phyloP scores from a whole-genome alignment of 2,329 filamentous ascomycete species.

The Dothistroma septosporum region DNA sequence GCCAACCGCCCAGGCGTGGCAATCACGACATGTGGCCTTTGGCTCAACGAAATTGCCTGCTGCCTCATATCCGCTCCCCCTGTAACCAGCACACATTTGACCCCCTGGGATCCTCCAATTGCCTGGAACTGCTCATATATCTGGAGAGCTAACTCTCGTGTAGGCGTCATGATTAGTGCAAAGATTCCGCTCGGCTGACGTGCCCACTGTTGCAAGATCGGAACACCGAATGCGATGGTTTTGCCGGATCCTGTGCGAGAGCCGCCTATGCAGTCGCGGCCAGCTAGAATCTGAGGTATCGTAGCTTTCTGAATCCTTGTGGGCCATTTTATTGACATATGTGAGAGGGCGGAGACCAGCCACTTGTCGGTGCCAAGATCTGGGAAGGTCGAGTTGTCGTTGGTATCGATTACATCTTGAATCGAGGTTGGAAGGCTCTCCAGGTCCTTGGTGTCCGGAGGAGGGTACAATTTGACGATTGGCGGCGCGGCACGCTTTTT shows the following conservation, averaged over 20 bases:
- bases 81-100: conserved; percentile 86
- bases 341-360: conserved; percentile 74
- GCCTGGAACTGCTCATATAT: conserved; percentile 96
- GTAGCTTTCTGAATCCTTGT: conserved; percentile 90
- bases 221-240: conserved; percentile 91
- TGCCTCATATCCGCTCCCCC: conserved; percentile 88
- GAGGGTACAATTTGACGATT: not conserved
- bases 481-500: not conserved
- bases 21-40: conserved; percentile 85
- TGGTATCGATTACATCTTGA: conserved; percentile 26
- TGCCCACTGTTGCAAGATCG: conserved; percentile 90
- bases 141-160: conserved; percentile 86
- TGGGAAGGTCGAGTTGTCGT: conserved; percentile 31
- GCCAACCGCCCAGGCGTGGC: conserved; percentile 90
- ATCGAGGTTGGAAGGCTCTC: conserved; percentile 18
- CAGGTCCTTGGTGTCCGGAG: not conserved
- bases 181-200: conserved; percentile 90
- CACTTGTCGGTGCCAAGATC: conserved; percentile 49
- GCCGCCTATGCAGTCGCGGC: conserved; percentile 90
- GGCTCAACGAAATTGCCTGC: conserved; percentile 78
- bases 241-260: conserved; percentile 95
- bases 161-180: conserved; percentile 83
- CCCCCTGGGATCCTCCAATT: conserved; percentile 78
- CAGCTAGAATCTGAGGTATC: conserved; percentile 87
- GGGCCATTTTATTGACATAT: conserved; percentile 78